A percentile compares a stretch with the other conserved stretches of the same genome.
phyloP scores from a whole-genome alignment of 2,329 filamentous ascomycete genomes.

The Fusarium mundagurra region DNA sequence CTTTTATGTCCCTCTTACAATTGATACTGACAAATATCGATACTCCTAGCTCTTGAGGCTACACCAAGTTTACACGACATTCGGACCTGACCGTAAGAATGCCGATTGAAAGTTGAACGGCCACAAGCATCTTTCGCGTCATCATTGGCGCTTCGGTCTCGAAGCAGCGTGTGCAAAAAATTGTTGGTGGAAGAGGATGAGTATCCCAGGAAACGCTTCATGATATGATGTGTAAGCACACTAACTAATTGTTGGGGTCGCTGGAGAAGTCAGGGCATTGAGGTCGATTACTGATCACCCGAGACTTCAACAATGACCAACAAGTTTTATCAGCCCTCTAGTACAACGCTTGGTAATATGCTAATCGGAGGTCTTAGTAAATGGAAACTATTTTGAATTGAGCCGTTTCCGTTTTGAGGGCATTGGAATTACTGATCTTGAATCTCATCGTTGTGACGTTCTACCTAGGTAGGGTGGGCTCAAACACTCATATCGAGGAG shows the following conservation, averaged over 20 bases:
- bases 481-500: neutral
- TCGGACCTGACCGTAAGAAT: neutral
- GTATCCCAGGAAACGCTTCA: neutral
- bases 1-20: neutral
- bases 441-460: too few relatives aligned
- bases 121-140: neutral
- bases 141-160: neutral
- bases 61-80: neutral
- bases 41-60: neutral
- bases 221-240: neutral
- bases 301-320: neutral
- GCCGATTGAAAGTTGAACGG: neutral
- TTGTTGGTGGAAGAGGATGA: neutral
- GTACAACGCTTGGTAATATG: neutral
- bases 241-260: neutral
- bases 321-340: neutral
- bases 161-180: neutral
- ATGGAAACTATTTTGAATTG: neutral
- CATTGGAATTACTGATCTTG: conserved; percentile 12
- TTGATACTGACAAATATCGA: neutral
- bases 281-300: neutral
- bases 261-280: neutral
- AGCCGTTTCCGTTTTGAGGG: neutral
- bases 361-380: conserved; percentile 3
- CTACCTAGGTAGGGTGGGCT: neutral